Evolutionary conservation across 2,329 filamentous ascomycete genomes (phyloP).

Genomic region (Paramyrothecium sp.): DNA sequence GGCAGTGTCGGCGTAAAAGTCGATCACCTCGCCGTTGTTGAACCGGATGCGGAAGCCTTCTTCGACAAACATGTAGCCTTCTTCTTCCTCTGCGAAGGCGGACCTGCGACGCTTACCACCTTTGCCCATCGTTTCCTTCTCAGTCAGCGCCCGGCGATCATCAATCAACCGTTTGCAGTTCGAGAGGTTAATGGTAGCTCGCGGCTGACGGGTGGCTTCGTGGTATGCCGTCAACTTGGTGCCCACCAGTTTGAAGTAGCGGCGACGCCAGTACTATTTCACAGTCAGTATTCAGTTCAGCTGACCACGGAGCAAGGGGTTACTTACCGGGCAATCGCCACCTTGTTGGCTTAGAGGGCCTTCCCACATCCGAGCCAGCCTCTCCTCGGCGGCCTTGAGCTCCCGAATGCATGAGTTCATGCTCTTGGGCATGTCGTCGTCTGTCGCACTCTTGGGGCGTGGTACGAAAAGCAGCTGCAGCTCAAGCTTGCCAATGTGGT

Average conservation of each 20-base stretch:
- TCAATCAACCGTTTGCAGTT: conserved; percentile 94
- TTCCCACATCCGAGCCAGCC: conserved; percentile 76
- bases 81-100: conserved; percentile 95
- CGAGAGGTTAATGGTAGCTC: conserved; percentile 92
- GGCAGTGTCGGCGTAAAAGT: conserved; percentile 92
- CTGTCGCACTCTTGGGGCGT: conserved; percentile 78
- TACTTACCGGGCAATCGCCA: conserved; percentile 90
- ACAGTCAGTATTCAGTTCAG: conserved; percentile 33
- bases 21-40: conserved; percentile 96
- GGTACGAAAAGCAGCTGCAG: conserved; percentile 94
- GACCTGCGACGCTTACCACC: conserved; percentile 83
- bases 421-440: conserved; percentile 99
- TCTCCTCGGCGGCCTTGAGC: conserved; percentile 84
- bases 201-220: conserved; percentile 90
- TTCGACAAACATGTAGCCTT: conserved; percentile 99
- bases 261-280: conserved; percentile 87
- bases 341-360: conserved; percentile 94
- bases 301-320: not conserved
- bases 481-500: conserved; percentile 92
- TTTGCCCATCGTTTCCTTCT: conserved; percentile 77
- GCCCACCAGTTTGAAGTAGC: conserved; percentile 92
- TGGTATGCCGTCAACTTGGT: conserved; percentile 94
- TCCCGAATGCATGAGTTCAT: conserved; percentile 96
- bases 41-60: conserved; percentile 99
- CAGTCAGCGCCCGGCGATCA: conserved; percentile 78